Evolutionary conservation across 2,329 filamentous ascomycete genomes (phyloP).

Genomic region (Nigrospora oryzae): DNA sequence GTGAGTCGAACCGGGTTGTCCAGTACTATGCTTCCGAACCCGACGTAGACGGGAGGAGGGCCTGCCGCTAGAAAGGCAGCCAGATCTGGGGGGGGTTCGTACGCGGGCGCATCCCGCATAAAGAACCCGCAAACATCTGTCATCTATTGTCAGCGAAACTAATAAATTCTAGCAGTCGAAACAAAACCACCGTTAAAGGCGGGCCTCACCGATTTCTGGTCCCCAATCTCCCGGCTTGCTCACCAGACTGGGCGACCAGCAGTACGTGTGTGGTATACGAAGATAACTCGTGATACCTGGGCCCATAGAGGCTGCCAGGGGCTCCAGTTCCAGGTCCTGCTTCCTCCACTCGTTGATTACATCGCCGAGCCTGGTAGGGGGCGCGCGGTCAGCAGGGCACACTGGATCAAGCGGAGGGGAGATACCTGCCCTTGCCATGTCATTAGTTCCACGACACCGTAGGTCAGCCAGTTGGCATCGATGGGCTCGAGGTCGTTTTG

Average conservation of each 20-base stretch:
- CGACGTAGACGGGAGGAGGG: conserved; percentile 70
- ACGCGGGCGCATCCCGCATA: conserved; percentile 61
- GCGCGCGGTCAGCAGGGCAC: too few relatives aligned
- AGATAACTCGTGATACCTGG: conserved; percentile 67
- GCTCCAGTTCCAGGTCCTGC: conserved; percentile 57
- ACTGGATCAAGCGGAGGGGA: too few relatives aligned
- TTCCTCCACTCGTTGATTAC: conserved; percentile 77
- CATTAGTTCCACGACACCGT: conserved; percentile 75
- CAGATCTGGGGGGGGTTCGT: conserved; percentile 57
- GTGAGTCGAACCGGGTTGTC: conserved; percentile 52
- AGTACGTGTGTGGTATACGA: conserved; percentile 75
- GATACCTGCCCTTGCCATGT: conserved; percentile 63
- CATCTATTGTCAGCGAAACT: too few relatives aligned
- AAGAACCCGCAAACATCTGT: conserved; percentile 59
- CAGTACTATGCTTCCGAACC: conserved; percentile 72
- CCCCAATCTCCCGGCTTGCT: conserved; percentile 73
- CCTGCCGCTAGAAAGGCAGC: conserved; percentile 56
- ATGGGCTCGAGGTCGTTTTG: conserved; percentile 43
- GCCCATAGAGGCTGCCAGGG: conserved; percentile 68
- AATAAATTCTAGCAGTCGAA: not conserved
- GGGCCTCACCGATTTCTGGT: conserved; percentile 47
- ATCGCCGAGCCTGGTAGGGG: conserved; percentile 50
- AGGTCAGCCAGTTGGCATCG: conserved; percentile 67
- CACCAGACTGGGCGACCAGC: conserved; percentile 78
- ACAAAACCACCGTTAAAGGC: not conserved